Base-by-base conservation (phyloP, 129 eudicot genomes). In the Pseudognaphalium luteoalbum region DNA sequence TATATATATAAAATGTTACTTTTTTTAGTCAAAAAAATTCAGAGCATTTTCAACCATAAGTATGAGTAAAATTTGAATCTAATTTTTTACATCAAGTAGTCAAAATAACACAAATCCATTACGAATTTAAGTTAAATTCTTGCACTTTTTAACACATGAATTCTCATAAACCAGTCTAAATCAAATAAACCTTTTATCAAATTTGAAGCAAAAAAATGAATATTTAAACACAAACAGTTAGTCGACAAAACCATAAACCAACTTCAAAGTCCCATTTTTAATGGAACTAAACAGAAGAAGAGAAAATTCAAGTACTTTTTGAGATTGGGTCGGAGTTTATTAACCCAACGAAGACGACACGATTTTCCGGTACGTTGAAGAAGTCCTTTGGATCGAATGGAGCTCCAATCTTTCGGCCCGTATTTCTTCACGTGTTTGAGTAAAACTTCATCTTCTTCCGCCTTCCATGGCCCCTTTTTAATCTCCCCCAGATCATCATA, bases 371-470 rank as follows among this genome's bases (percentile, higher is more conserved):
- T 92, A 14, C 97, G 96, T 25, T 52, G 88, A 72, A 92, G 81
- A 42, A 92, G 91, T 44, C 96, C 96, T 85, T 92, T 92, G 97
- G 97, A 89, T 89, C 91, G 97, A 89, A 92, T 87, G 91, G 96
- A 92, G 97, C 97, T 92, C 97, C 96, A 89, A 29, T 92, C 97
- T 82, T 88, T 81, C 0, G 96, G 91, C 0, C 97, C 97, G 30
- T 80, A 87, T 64, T 77, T 89, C 7, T 86, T 82, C 1, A 92
- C 97, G 68, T 92, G 97, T 20, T 78, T 87, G 0, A 89, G 71
- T 71, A 92, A 34, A 10, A 89, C 92, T 33, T 89, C 88, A 76
- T 92, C 97, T 81, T 92, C 97, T 68, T 92, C 97, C 2, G 85
- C 57, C 64, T 87, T 92, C 97, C 96, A 92, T 83, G 97, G 96